A percentile compares a stretch with the other conserved stretches of the same genome.
phyloP scores from a whole-genome alignment of 371 early-diverging fungal genomes.

The Mortierella sp. region DNA sequence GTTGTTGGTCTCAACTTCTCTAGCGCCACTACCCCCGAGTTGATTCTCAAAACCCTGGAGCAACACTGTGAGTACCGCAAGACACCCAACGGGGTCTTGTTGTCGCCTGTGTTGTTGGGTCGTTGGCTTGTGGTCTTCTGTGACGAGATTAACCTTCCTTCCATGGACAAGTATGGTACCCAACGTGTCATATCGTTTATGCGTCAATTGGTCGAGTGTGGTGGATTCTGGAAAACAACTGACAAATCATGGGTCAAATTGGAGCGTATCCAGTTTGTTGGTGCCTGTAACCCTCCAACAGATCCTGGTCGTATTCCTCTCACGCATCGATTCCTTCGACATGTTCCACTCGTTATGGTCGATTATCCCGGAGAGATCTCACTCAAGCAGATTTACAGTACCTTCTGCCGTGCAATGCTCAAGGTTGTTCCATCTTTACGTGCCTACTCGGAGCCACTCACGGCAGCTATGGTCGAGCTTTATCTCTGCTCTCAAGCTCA shows the following conservation, averaged over 20 bases:
- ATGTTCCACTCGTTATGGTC: slow-evolving; percentile 97
- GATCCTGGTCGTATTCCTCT: slow-evolving; percentile 98
- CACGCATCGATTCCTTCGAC: slow-evolving; percentile 95
- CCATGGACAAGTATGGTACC: slow-evolving; percentile 96
- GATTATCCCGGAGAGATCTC: slow-evolving; percentile 97
- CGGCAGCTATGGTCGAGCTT: slow-evolving; percentile 97
- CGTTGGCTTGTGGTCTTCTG: slow-evolving; percentile 98
- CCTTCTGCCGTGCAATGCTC: slow-evolving; percentile 93
- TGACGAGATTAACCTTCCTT: slow-evolving; percentile 99
- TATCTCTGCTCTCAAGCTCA: slow-evolving; percentile 90
- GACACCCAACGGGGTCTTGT: slow-evolving; percentile 91
- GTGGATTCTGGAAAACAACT: slow-evolving; percentile 95
- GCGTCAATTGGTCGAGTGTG: slow-evolving; percentile 94
- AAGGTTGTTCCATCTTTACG: slow-evolving; percentile 94
- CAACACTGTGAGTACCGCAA: slow-evolving; percentile 98
- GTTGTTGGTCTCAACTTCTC: slow-evolving; percentile 99
- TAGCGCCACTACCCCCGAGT: slow-evolving; percentile 96
- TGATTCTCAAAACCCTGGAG: slow-evolving; percentile 96
- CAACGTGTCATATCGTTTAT: slow-evolving; percentile 98
- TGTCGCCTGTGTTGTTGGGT: slow-evolving; percentile 89
- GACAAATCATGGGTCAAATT: slow-evolving; percentile 95
- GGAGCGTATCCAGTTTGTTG: slow-evolving; percentile 98
- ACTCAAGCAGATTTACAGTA: slow-evolving; percentile 95
- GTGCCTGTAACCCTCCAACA: slow-evolving; percentile 99
- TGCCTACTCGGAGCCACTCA: slow-evolving; percentile 93